Base-by-base conservation (phyloP, 805 yeast species). In the Komagataella mondaviorum region DNA sequence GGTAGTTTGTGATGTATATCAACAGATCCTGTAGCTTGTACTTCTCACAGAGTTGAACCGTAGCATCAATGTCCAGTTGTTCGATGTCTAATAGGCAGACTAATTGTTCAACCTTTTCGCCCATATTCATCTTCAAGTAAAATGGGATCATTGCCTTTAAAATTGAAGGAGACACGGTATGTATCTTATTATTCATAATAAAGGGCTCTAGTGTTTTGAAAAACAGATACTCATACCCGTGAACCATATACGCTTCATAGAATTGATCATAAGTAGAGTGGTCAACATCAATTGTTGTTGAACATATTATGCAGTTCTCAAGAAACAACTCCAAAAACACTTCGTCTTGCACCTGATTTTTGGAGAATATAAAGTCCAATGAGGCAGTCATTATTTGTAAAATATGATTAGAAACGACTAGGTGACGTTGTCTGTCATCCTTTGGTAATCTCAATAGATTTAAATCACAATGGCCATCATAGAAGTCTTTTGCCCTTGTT, bases 41-140 rank as follows among this genome's bases (percentile, higher is more conserved):
- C 54, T 72, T 60, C 45, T 70, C 68, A 61, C 96, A 83, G 16
- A 86, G 65, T 10, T 71, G 71, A 12, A 88, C 71, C 0, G 96
- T 81, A 20, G 82, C 67, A 64, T 91, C 96, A 44, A 91, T 76
- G 60, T 91, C 96, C 49, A 93, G 71, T 10, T 80, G 75, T 6
- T 70, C 57, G 6, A 85, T 71, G 58, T 89, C 90, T 23, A 91
- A 61, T 1, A 78, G 66, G 57, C 95, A 85, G 8, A 90, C 70
- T 36, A 87, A 60, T 52, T 83, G 82, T 47, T 88, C 89, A 17
- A 91, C 69, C 0, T 66, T 57, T 2, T 73, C 77, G 3, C 78
- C 73, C 48, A 71, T 66, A 5, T 66, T 70, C 4, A 57, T 55
- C 0, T 63, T 52, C 1, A 73, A 68, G 55, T 78, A 80, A 50